Base-by-base conservation (phyloP, 73 alveolate species). In the Blepharisma stoltei region DNA sequence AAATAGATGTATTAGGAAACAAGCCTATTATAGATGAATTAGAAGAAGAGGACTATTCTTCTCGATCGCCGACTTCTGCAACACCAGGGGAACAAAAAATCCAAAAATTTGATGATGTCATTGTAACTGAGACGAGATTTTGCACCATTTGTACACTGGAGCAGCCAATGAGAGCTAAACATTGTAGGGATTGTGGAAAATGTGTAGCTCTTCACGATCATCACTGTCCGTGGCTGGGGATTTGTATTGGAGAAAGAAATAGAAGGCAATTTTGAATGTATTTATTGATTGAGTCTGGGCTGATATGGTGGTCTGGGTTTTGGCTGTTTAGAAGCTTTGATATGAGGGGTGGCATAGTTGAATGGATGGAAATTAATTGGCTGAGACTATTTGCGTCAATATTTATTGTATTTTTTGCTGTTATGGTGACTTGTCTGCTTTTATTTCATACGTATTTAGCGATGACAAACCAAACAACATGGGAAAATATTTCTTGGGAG, bases 141-240 rank as follows among this genome's bases (percentile, higher is more conserved):
- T 92, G 97, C 80, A 88, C 96, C 32, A 78, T 54, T 21, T 92
- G 97, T 76, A 76, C 66, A 32, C 45, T 84, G 45, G 97, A 91
- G 70, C 81, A 88, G 54, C 97, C 97, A 0, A 25, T 92, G 52
- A 78, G 97, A 47, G 94, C 93, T 23, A 91, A 93, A 71, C 97
- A 91, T 76, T 91, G 98, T 73, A 70, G 86, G 55, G 83, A 86
- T 54, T 95, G 99, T 75, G 88, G 94, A 21, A 83, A 86, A 80
- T 95, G 99, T 67, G 97, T 95, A 7, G 97, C 97, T 8, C 82
- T 96, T 8, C 96, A 83, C 78, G 99, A 95, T 82, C 99, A 95
- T 75, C 99, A 95, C 65, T 95, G 99, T 83, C 97, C 97, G 7
- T 95, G 97, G 97, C 80, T 95, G 5, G 97, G 98, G 23, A 85